These are phyloP conservation scores for Leccinum rimulosum DNA, from an alignment of 768 basidiomycete genomes.

Conservation along the genomic window DNA sequence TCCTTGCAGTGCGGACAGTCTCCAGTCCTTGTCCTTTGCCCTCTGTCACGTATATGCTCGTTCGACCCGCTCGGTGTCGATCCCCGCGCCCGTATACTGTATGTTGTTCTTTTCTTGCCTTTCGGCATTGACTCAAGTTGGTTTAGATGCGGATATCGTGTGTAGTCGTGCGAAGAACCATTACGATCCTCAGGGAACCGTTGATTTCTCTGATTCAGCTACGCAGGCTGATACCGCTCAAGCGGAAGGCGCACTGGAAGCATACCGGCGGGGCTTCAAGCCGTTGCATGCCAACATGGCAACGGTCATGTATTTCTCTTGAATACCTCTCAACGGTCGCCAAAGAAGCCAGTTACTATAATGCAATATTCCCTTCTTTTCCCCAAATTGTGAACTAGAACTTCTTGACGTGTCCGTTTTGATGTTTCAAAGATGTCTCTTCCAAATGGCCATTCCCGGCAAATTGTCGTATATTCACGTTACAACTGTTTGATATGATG, in stretches of 20 bases:
- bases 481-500: neutral
- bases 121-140: neutral
- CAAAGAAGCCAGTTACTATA: neutral
- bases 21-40: slow-evolving; percentile 71
- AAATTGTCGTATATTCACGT: neutral
- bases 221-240: slow-evolving; percentile 44
- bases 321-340: slow-evolving; percentile 3
- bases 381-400: neutral
- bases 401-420: neutral
- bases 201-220: slow-evolving; percentile 62
- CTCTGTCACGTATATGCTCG: slow-evolving; percentile 81
- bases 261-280: slow-evolving; percentile 53
- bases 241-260: slow-evolving; percentile 43
- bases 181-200: slow-evolving; percentile 58
- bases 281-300: slow-evolving; percentile 52
- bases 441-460: neutral
- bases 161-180: slow-evolving; percentile 81
- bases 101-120: slow-evolving; percentile 21
- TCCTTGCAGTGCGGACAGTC: slow-evolving; percentile 51
- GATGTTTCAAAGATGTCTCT: neutral
- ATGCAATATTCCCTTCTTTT: neutral
- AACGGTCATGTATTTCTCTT: slow-evolving; percentile 59
- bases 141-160: slow-evolving; percentile 69
- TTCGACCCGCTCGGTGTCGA: slow-evolving; percentile 77
- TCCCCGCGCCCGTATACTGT: slow-evolving; percentile 84